Percentiles rank a stretch among this genome's conserved stretches.
These are phyloP conservation scores for Nyctanthes arbortristis DNA, from an alignment of 257 asterid species.

Conservation along the genomic window DNA sequence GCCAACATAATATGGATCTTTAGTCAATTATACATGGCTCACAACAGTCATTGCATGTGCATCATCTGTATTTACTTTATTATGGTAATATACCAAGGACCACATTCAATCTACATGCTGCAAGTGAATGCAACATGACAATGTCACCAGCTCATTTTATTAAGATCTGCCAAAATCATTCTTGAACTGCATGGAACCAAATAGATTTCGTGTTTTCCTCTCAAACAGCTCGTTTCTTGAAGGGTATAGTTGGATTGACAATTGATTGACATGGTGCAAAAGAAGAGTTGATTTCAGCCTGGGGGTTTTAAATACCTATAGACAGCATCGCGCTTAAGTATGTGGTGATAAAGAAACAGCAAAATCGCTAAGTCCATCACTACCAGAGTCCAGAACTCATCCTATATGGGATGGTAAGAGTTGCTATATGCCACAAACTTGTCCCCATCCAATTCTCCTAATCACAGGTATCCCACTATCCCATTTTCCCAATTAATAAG, in stretches of 20 bases:
- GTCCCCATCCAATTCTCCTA: slow-evolving; percentile 22
- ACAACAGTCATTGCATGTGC: slow-evolving; percentile 21
- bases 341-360: no score
- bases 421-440: slow-evolving; percentile 2
- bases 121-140: slow-evolving; percentile 2
- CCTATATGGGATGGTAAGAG: background rate
- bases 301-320: background rate
- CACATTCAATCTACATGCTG: slow-evolving; percentile 11
- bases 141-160: background rate
- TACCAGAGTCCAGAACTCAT: background rate
- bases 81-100: slow-evolving; percentile 5
- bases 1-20: background rate
- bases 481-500: slow-evolving; percentile 20
- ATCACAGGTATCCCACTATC: slow-evolving; percentile 29
- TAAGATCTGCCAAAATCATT: slow-evolving; percentile 1
- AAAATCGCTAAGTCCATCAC: background rate
- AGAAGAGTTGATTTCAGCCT: background rate
- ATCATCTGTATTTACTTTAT: slow-evolving; percentile 17
- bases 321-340: background rate
- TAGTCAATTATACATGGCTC: background rate
- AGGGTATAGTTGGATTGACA: background rate
- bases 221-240: background rate
- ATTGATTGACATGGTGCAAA: background rate
- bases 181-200: background rate
- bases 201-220: background rate